Percentiles rank a stretch among this genome's conserved stretches.
These are phyloP conservation scores for Brachypodium distachyon DNA, from an alignment of 202 grass and related monocot species.

Conservation along the genomic window DNA sequence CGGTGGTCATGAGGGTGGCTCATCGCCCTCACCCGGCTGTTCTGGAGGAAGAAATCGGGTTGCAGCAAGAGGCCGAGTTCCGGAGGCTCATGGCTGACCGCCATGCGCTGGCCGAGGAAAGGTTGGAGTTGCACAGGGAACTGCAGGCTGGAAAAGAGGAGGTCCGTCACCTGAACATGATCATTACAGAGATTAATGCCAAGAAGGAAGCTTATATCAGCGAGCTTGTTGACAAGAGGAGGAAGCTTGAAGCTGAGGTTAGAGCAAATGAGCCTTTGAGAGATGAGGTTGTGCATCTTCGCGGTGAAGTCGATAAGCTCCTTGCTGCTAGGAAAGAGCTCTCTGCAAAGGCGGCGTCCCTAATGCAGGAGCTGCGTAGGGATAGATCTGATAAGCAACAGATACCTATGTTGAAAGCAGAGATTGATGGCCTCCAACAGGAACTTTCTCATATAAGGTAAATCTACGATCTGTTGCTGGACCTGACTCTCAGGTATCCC, in stretches of 20 bases:
- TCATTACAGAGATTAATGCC: constrained; percentile 46
- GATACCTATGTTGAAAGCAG: constrained; percentile 43
- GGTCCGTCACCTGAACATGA: constrained; percentile 33
- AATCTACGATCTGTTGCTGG: not conserved
- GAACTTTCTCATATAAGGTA: constrained; percentile 62
- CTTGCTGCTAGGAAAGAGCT: constrained; percentile 59
- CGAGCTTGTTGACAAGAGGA: constrained; percentile 62
- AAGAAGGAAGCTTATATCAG: constrained; percentile 61
- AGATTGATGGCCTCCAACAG: constrained; percentile 49
- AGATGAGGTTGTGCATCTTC: constrained; percentile 53
- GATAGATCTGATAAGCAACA: constrained; percentile 51
- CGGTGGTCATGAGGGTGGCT: constrained; percentile 16
- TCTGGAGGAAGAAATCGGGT: constrained; percentile 53
- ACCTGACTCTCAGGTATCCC: constrained; percentile 7
- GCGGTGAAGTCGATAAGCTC: constrained; percentile 55
- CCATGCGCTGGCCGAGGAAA: constrained; percentile 47
- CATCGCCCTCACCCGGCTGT: constrained; percentile 33
- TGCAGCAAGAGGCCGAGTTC: constrained; percentile 45
- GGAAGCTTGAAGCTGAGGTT: constrained; percentile 72
- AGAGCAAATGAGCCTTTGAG: constrained; percentile 56
- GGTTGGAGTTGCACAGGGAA: constrained; percentile 34
- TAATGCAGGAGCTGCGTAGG: constrained; percentile 46
- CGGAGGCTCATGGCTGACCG: constrained; percentile 49
- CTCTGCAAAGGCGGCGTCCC: constrained; percentile 44
- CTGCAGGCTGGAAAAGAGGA: constrained; percentile 56